phyloP scores from a whole-genome alignment of 2,329 filamentous ascomycete species.

The Ophiocordyceps sinensis region DNA sequence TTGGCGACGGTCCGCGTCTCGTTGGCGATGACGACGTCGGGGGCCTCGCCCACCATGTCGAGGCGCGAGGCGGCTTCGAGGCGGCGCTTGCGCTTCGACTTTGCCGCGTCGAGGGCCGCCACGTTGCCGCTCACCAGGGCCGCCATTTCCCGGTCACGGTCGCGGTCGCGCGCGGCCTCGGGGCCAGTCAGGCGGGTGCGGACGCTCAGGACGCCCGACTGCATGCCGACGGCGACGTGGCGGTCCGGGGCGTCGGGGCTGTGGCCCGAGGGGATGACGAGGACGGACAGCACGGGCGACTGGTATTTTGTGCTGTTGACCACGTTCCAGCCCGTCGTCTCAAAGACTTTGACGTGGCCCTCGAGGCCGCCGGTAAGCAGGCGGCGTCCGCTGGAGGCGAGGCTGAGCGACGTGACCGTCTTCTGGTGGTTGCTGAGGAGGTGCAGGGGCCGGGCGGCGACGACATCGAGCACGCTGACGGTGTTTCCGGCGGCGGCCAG shows the following conservation, averaged over 20 bases:
- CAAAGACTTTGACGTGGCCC: constrained; percentile 93
- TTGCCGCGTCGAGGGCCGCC: constrained; percentile 60
- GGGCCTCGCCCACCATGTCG: constrained; percentile 71
- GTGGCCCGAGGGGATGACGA: constrained; percentile 42
- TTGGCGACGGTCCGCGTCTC: constrained; percentile 32
- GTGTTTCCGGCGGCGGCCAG: constrained; percentile 74
- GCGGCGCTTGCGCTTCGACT: constrained; percentile 51
- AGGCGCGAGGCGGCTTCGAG: constrained; percentile 36
- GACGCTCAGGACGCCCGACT: constrained; percentile 81
- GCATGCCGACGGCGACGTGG: constrained; percentile 89
- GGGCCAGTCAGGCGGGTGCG: constrained; percentile 76
- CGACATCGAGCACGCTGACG: constrained; percentile 82
- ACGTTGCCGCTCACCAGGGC: constrained; percentile 65
- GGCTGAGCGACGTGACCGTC: constrained; percentile 76
- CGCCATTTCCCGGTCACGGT: constrained; percentile 73
- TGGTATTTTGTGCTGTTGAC: constrained; percentile 92
- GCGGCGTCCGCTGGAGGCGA: constrained; percentile 67
- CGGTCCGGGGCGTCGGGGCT: constrained; percentile 53
- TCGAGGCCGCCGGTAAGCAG: constrained; percentile 82
- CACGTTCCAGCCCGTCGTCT: constrained; percentile 88
- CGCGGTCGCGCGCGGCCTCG: constrained; percentile 61
- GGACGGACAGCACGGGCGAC: constrained; percentile 74
- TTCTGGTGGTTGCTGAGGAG: constrained; percentile 93
- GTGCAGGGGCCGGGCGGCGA: constrained; percentile 76
- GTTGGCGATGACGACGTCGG: constrained; percentile 78